Evolutionary conservation across 495 filamentous ascomycete species (phyloP).

Genomic region (Lineolata rhizophorae): DNA sequence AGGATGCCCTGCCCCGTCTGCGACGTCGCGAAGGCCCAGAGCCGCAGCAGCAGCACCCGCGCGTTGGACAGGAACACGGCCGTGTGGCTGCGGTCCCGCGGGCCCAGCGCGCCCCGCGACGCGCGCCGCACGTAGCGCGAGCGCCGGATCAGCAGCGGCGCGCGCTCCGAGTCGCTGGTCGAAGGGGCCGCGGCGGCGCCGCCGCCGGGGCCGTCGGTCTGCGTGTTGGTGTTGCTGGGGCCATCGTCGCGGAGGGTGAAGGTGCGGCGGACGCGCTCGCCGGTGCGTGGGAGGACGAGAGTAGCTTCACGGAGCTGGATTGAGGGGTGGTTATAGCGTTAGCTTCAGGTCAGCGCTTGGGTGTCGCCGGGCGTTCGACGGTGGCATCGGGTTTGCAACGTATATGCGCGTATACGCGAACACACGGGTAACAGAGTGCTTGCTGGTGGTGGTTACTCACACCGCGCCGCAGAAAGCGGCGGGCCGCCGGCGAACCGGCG

Average conservation of each 20-base stretch:
- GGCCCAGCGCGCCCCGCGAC: background rate
- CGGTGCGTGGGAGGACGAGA: slow-evolving; percentile 29
- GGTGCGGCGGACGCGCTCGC: slow-evolving; percentile 28
- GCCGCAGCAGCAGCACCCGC: too few species aligned
- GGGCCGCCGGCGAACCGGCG: too few species aligned
- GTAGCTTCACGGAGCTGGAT: slow-evolving; percentile 29
- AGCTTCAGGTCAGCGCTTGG: too few species aligned
- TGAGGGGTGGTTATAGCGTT: too few species aligned
- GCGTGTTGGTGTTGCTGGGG: slow-evolving; percentile 1
- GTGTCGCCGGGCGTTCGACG: too few species aligned
- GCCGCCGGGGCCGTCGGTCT: background rate
- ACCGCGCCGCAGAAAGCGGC: too few species aligned
- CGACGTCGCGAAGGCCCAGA: slow-evolving; percentile 26
- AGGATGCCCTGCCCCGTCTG: slow-evolving; percentile 51
- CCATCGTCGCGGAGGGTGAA: slow-evolving; percentile 19
- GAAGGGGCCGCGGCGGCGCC: background rate
- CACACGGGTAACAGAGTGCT: too few species aligned
- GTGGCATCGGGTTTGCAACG: too few species aligned
- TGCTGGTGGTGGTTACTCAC: too few species aligned
- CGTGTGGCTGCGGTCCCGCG: background rate
- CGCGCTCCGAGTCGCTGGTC: background rate
- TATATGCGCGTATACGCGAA: too few species aligned
- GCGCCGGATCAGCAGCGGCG: background rate
- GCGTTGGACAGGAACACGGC: background rate
- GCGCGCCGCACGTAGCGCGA: background rate